phyloP scores from a whole-genome alignment of 2,329 filamentous ascomycete genomes.

The Metarhizium guizhouense region DNA sequence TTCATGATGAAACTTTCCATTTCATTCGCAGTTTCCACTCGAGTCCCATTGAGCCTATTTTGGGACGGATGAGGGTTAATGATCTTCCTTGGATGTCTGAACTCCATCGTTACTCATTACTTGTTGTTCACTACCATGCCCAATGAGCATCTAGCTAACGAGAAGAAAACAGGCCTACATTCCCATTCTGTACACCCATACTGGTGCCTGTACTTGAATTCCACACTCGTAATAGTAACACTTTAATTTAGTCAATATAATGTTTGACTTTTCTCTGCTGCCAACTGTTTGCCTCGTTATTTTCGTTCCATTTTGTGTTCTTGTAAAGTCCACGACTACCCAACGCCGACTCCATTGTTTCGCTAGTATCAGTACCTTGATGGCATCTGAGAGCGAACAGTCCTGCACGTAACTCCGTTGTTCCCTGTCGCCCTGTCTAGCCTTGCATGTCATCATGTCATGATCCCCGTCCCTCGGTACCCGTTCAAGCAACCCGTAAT shows the following conservation, averaged over 20 bases:
- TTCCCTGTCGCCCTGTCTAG: not conserved
- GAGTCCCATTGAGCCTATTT: conserved; percentile 60
- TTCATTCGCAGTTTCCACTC: conserved; percentile 87
- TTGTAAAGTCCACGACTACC: not conserved
- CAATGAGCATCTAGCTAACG: conserved; percentile 14
- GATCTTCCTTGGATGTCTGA: conserved; percentile 73
- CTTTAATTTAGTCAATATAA: too few species aligned
- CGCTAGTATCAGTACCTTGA: not conserved
- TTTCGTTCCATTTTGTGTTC: not conserved
- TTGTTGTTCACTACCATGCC: not conserved
- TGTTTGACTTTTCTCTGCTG: too few species aligned
- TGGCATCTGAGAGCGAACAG: not conserved
- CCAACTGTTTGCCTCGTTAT: too few species aligned
- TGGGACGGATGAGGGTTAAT: conserved; percentile 59
- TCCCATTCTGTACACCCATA: too few species aligned
- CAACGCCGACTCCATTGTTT: not conserved
- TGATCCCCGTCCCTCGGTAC: not conserved
- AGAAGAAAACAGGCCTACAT: conserved; percentile 5
- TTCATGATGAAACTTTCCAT: conserved; percentile 65
- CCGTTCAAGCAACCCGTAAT: conserved; percentile 27
- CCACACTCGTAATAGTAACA: too few species aligned
- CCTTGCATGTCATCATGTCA: not conserved
- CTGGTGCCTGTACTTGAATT: too few species aligned
- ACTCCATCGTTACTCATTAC: conserved; percentile 12
- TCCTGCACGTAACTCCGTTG: not conserved